These are phyloP conservation scores for Aphanomyces astaci DNA, from an alignment of 352 stramenopile species.

Conservation along the genomic window DNA sequence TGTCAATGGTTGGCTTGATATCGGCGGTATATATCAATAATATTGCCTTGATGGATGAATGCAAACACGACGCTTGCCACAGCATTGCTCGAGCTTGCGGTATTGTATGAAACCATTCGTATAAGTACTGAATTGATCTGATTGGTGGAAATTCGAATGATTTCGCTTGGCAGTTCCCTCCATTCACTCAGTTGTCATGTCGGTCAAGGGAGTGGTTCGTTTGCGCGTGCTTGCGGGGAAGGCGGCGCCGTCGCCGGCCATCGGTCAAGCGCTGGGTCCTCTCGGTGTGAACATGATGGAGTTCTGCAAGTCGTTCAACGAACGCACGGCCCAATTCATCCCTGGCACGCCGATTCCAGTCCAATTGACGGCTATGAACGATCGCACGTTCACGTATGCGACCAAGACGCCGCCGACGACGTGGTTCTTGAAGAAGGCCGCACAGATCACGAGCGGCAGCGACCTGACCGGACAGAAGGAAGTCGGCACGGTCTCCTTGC, in stretches of 20 bases:
- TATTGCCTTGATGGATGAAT: no score
- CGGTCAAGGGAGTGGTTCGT: constrained; percentile 74
- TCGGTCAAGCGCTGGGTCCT: constrained; percentile 90
- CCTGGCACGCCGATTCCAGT: constrained; percentile 91
- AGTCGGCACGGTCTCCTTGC: constrained; percentile 83
- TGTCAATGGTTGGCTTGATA: no score
- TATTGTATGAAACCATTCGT: not conserved
- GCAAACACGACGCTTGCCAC: no score
- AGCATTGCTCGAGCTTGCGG: no score
- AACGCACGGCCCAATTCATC: constrained; percentile 86
- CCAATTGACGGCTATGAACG: constrained; percentile 86
- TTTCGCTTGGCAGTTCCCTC: not conserved
- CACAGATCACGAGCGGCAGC: constrained; percentile 75
- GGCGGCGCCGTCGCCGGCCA: constrained; percentile 77
- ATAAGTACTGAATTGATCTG: not conserved
- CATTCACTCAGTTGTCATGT: constrained; percentile 8
- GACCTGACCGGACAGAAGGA: constrained; percentile 62
- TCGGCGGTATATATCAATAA: no score
- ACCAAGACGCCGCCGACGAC: constrained; percentile 92
- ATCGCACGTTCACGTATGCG: constrained; percentile 95
- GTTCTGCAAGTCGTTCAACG: constrained; percentile 99
- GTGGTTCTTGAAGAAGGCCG: constrained; percentile 91
- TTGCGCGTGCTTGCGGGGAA: constrained; percentile 81
- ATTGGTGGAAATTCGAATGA: not conserved
- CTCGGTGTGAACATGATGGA: constrained; percentile 99